Evolutionary conservation across 768 basidiomycete species (phyloP).

Genomic region (Tylopilus plumbeoviolaceoides): DNA sequence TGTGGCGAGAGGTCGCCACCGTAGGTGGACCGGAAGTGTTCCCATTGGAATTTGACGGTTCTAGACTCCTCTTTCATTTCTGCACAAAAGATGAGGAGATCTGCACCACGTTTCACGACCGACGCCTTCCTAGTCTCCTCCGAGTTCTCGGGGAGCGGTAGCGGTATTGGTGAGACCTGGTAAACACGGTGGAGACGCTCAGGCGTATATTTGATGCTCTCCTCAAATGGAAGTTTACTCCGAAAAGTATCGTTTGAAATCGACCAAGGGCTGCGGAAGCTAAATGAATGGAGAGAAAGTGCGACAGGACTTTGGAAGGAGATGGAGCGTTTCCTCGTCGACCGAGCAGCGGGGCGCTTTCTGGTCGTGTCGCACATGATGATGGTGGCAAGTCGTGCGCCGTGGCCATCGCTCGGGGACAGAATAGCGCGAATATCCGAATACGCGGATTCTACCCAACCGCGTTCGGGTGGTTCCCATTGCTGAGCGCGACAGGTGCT

Average conservation of each 20-base stretch:
- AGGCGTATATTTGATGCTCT: slow-evolving; percentile 2
- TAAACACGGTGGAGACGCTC: slow-evolving; percentile 20
- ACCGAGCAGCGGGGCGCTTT: background rate
- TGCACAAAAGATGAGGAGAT: slow-evolving; percentile 26
- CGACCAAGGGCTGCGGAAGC: slow-evolving; percentile 21
- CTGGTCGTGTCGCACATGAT: slow-evolving; percentile 24
- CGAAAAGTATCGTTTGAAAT: slow-evolving; percentile 13
- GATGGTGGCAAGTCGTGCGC: slow-evolving; percentile 14
- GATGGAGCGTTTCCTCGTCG: slow-evolving; percentile 16
- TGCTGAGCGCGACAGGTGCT: slow-evolving; percentile 16
- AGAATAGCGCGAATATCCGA: slow-evolving; percentile 26
- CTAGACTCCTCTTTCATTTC: slow-evolving; percentile 1
- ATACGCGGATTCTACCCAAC: slow-evolving; percentile 24
- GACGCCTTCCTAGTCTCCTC: slow-evolving; percentile 5
- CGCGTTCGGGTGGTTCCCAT: slow-evolving; percentile 28
- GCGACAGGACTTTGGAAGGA: slow-evolving; percentile 24
- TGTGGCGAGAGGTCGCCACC: slow-evolving; percentile 26
- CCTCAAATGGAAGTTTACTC: slow-evolving; percentile 22
- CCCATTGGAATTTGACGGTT: slow-evolving; percentile 22
- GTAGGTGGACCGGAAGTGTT: slow-evolving; percentile 24
- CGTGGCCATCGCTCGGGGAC: slow-evolving; percentile 6
- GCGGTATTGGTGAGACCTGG: slow-evolving; percentile 14
- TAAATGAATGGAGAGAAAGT: slow-evolving; percentile 10
- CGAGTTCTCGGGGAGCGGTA: background rate
- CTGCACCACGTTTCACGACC: slow-evolving; percentile 20